phyloP scores from a whole-genome alignment of 2,329 filamentous ascomycete species.

The Stagonosporopsis rhizophila region DNA sequence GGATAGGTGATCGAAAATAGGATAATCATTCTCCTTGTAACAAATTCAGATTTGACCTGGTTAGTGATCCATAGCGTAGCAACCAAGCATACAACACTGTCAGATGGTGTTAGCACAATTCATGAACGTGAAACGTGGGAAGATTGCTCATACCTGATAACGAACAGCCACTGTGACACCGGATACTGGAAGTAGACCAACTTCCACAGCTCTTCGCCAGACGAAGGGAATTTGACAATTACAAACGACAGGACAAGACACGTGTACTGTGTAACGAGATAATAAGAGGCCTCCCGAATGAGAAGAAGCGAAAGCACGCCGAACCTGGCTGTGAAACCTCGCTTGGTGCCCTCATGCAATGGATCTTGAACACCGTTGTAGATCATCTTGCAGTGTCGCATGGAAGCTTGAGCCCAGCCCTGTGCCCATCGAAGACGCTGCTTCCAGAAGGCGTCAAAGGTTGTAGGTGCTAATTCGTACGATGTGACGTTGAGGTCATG shows the following conservation, averaged over 20 bases:
- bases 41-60: conserved; percentile 56
- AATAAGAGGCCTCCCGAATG: conserved; percentile 57
- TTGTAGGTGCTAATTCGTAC: conserved; percentile 58
- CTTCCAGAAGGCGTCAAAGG: conserved; percentile 56
- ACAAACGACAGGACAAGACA: conserved; percentile 56
- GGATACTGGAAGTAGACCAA: conserved; percentile 59
- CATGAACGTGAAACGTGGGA: background rate
- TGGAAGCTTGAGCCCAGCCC: conserved; percentile 59
- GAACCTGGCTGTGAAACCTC: conserved; percentile 50
- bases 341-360: conserved; percentile 35
- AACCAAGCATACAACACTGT: conserved; percentile 52
- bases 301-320: conserved; percentile 56
- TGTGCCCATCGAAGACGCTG: conserved; percentile 60
- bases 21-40: conserved; percentile 50
- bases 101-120: conserved; percentile 23
- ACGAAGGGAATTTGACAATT: conserved; percentile 54
- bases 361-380: conserved; percentile 51
- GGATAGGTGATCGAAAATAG: conserved; percentile 55
- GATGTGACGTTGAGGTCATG: conserved; percentile 59
- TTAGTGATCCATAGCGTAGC: conserved; percentile 57
- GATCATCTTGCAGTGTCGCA: conserved; percentile 52
- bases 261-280: conserved; percentile 58
- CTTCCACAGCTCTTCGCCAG: conserved; percentile 46
- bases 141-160: conserved; percentile 49
- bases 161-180: conserved; percentile 56